Percentiles rank a stretch among this genome's conserved stretches.
Evolutionary conservation across 2,329 filamentous ascomycete species (phyloP).

Genomic region (Aspergillus sojae): DNA sequence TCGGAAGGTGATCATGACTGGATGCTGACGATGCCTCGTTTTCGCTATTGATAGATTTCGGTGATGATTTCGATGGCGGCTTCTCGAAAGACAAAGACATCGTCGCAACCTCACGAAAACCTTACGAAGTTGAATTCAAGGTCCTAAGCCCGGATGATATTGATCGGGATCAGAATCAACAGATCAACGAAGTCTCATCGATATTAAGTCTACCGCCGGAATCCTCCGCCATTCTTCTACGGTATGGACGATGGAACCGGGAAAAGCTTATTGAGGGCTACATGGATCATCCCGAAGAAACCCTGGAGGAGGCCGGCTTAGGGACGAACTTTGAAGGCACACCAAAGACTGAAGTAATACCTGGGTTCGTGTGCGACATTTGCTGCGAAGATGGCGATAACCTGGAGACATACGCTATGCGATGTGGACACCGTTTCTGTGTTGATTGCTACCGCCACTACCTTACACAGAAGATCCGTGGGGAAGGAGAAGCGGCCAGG

Average conservation of each 20-base stretch:
- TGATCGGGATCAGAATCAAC: conserved; percentile 78
- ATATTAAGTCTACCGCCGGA: conserved; percentile 89
- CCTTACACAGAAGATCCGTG: conserved; percentile 86
- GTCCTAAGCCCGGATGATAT: conserved; percentile 81
- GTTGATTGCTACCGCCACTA: conserved; percentile 92
- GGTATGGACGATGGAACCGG: conserved; percentile 93
- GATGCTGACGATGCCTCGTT: not conserved
- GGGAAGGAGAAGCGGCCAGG: conserved; percentile 90
- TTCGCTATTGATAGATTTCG: conserved; percentile 51
- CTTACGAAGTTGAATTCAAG: conserved; percentile 83
- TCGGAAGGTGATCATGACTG: not conserved
- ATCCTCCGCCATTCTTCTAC: conserved; percentile 84
- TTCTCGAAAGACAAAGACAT: conserved; percentile 72
- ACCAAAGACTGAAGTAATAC: conserved; percentile 70
- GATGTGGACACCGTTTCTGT: conserved; percentile 92
- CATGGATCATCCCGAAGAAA: conserved; percentile 82
- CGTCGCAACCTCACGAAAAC: conserved; percentile 69
- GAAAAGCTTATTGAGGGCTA: conserved; percentile 93
- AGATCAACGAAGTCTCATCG: conserved; percentile 87
- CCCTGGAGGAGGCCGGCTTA: conserved; percentile 82
- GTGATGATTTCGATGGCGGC: conserved; percentile 60
- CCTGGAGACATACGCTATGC: conserved; percentile 86
- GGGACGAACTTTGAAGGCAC: conserved; percentile 63
- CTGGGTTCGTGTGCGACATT: conserved; percentile 88
- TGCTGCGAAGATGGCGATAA: conserved; percentile 86